Conservation (phyloP, 345 rosid species). For the Gossypium australe region DNA sequence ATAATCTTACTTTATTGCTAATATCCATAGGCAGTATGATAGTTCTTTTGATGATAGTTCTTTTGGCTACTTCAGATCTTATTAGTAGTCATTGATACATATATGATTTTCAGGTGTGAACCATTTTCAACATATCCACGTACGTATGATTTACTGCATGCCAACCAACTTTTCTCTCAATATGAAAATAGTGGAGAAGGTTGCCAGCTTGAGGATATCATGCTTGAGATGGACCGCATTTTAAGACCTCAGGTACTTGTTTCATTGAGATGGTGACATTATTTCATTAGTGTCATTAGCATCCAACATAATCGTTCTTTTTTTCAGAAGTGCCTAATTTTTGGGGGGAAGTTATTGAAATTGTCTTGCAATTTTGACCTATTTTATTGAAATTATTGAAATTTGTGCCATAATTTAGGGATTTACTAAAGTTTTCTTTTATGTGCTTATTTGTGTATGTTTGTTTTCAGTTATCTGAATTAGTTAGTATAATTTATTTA, state of each 20-base stretch:
- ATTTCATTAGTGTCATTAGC: not conserved
- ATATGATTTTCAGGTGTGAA: constrained; percentile 61
- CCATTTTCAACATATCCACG: constrained; percentile 96
- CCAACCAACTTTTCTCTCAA: constrained; percentile 56
- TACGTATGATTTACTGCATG: constrained; percentile 79
- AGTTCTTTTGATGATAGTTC: too few species aligned
- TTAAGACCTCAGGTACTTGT: constrained; percentile 69
- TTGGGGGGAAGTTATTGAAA: not conserved
- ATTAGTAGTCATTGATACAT: not conserved
- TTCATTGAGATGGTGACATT: not conserved
- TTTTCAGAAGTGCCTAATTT: not conserved
- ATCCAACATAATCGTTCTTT: not conserved
- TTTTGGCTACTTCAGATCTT: not conserved
- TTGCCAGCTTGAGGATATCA: constrained; percentile 70
- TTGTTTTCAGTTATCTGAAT: not conserved
- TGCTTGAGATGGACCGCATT: constrained; percentile 93
- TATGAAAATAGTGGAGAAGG: constrained; percentile 47
- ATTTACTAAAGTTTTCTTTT: not conserved
- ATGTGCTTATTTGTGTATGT: not conserved
- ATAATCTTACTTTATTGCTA: not conserved
- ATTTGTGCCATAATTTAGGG: not conserved
- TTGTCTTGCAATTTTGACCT: not conserved
- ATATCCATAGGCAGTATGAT: not conserved
- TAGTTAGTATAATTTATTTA: not conserved
- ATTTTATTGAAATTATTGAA: not conserved